Percentiles rank a stretch among this genome's conserved stretches.
Evolutionary conservation across 179 eudicot genomes (phyloP).

Genomic region (Camellia oleifera): DNA sequence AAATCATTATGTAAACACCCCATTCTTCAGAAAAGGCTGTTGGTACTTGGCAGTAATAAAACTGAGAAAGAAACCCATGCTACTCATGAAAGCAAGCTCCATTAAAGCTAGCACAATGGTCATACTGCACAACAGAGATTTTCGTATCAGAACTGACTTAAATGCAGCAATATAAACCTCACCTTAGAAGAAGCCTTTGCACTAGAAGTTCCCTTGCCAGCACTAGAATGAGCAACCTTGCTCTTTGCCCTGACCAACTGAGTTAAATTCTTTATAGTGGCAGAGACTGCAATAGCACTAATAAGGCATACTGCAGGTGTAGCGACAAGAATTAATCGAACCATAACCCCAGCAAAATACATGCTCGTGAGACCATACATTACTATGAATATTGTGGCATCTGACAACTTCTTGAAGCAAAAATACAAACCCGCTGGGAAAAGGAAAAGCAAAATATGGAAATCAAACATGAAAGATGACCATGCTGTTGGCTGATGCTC

Average conservation of each 20-base stretch:
- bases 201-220: slow-evolving; percentile 65
- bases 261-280: slow-evolving; percentile 85
- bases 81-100: not conserved
- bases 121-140: not conserved
- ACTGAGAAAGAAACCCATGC: not conserved
- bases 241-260: slow-evolving; percentile 62
- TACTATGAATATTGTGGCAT: slow-evolving; percentile 92
- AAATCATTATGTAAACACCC: not conserved
- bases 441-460: slow-evolving; percentile 86
- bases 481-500: slow-evolving; percentile 99
- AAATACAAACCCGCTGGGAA: slow-evolving; percentile 97
- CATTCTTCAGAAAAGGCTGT: not conserved
- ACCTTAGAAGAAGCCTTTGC: slow-evolving; percentile 90
- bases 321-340: slow-evolving; percentile 94
- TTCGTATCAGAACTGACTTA: not conserved
- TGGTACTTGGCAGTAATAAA: not conserved
- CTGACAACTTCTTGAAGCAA: slow-evolving; percentile 94
- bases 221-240: slow-evolving; percentile 46
- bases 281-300: slow-evolving; percentile 96
- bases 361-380: slow-evolving; percentile 99
- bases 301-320: slow-evolving; percentile 99
- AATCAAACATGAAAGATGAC: slow-evolving; percentile 99
- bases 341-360: slow-evolving; percentile 99
- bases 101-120: not conserved
- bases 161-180: slow-evolving; percentile 16